A percentile compares a stretch with the other conserved stretches of the same genome.
phyloP scores from a whole-genome alignment of 2,329 filamentous ascomycete genomes.

The Curvularia verruculosa region DNA sequence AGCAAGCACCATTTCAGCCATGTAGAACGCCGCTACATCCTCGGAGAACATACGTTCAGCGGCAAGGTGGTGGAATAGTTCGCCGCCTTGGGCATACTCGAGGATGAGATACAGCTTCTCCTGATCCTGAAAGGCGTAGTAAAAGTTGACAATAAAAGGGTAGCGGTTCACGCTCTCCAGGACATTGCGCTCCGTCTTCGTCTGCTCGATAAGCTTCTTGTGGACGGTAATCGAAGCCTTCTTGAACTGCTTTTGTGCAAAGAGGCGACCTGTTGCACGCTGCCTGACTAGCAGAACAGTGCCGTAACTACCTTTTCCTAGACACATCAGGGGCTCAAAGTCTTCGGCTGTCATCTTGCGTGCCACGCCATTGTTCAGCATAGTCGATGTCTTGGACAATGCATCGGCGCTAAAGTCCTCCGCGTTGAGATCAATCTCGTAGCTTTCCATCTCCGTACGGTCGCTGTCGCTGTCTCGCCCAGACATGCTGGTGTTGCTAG shows the following conservation, averaged over 20 bases:
- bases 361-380: constrained; percentile 56
- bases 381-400: constrained; percentile 44
- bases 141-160: constrained; percentile 97
- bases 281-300: constrained; percentile 95
- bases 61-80: constrained; percentile 93
- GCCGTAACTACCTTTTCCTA: constrained; percentile 95
- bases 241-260: constrained; percentile 97
- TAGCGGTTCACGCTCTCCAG: constrained; percentile 95
- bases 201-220: constrained; percentile 95
- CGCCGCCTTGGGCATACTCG: constrained; percentile 95
- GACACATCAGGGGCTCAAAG: constrained; percentile 87
- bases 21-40: constrained; percentile 90
- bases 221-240: constrained; percentile 95
- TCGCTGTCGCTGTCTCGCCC: constrained; percentile 68
- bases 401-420: constrained; percentile 77
- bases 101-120: constrained; percentile 97
- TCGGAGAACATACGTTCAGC: constrained; percentile 96
- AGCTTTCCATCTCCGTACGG: constrained; percentile 76
- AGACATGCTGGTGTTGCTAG: constrained; percentile 63
- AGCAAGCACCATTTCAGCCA: constrained; percentile 96
- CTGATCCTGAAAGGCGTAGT: constrained; percentile 97
- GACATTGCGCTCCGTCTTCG: constrained; percentile 93
- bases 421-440: constrained; percentile 83
- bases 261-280: constrained; percentile 82
- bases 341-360: constrained; percentile 92